Base-by-base conservation (phyloP, 139 green algal genomes). In the Chlamydomonas incerta region DNA sequence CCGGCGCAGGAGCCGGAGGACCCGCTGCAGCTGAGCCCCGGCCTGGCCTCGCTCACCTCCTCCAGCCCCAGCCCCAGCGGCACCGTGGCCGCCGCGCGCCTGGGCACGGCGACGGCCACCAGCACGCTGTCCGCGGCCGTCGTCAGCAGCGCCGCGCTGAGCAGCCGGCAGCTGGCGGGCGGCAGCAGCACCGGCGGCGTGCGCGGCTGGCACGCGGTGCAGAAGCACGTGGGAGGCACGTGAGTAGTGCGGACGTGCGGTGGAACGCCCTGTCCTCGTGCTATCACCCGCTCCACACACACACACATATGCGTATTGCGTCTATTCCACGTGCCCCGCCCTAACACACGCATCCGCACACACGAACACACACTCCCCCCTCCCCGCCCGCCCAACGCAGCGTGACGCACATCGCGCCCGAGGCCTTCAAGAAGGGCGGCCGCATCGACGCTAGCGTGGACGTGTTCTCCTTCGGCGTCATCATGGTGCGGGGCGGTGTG, bases 401-500 rank as follows among this genome's bases (percentile, higher is more conserved):
- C 3, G 73, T 80, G 52, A 80, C 73, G 17, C 73, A 80, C 55
- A 80, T 80, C 50, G 73, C 73, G 21, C 73, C 73, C 2, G 73
- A 80, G 73, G 73, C 52, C 18, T 69, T 80, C n/a, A 37, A 41
- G 31, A 80, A 80, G 31, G 52, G 50, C 50, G 60, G 14, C 0
- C 73, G 73, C 21, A 80, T 80, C 23, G 73, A 80, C 31, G 52
- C 73, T 18, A 34, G n/a, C 23, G 73, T 68, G 29, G 73, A 80
- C 52, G 73, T 68, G 28, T 80, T 67, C 72, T 41, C 23, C 31
- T 80, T 80, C 26, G 72, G 72, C 1, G 31, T 80, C 50, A 80
- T 80, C 72, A 77, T 77, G 41, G 41, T 50, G 41, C 41, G 41
- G 5, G n/a, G n/a, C n/a, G n/a, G n/a, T n/a, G n/a, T n/a, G n/a